Evolutionary conservation across 768 basidiomycete species (phyloP).

Genomic region (Naematelia aurantialba): DNA sequence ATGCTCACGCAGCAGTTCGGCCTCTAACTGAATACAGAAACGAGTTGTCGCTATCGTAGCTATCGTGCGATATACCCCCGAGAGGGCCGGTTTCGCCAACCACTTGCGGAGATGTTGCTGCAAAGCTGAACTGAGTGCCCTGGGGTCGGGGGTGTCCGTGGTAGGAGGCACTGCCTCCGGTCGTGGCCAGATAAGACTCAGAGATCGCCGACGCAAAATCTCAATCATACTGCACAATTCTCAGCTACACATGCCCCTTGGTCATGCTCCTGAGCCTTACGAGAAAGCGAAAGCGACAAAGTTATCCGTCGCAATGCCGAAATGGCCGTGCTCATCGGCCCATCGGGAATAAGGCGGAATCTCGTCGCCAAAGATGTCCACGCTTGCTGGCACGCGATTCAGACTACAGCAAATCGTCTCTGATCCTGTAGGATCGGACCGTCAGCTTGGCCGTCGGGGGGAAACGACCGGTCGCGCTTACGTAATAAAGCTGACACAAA

Average conservation of each 20-base stretch:
- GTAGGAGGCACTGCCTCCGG: not conserved
- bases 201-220: not conserved
- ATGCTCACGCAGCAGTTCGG: not conserved
- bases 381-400: not conserved
- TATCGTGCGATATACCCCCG: not conserved
- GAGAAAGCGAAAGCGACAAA: not conserved
- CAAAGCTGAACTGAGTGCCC: not conserved
- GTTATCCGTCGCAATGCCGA: not conserved
- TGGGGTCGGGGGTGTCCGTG: not conserved
- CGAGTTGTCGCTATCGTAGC: not conserved
- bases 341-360: not conserved
- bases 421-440: not conserved
- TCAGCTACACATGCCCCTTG: not conserved
- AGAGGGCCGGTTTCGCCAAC: not conserved
- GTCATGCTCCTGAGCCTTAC: not conserved
- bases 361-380: not conserved
- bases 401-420: not conserved
- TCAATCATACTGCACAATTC: not conserved
- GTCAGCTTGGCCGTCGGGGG: not conserved
- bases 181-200: not conserved
- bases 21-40: not conserved
- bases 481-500: not conserved
- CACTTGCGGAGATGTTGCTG: not conserved
- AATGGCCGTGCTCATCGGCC: not conserved
- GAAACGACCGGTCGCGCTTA: not conserved